phyloP scores from a whole-genome alignment of 2,329 filamentous ascomycete species.

The Fusarium floridanum region DNA sequence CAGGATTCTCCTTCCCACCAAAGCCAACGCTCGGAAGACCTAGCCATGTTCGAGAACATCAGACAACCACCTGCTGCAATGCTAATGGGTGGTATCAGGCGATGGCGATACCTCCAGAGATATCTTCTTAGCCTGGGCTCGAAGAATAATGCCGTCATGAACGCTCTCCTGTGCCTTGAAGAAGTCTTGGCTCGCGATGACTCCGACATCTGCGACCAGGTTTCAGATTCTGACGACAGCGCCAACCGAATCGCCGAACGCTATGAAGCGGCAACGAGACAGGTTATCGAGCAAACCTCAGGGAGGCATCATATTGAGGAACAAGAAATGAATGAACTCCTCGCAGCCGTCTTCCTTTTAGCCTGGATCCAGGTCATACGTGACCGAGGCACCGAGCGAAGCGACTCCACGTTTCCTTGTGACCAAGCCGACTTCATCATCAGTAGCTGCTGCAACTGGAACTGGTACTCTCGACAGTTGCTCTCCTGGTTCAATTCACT shows the following conservation, averaged over 20 bases:
- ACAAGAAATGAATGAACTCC: slow-evolving; percentile 10
- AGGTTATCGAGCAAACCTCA: neutral
- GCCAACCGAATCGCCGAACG: slow-evolving; percentile 3
- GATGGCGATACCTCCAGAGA: slow-evolving; percentile 12
- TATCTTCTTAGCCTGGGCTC: slow-evolving; percentile 14
- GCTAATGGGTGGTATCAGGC: slow-evolving; percentile 16
- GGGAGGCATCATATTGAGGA: neutral
- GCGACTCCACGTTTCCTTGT: slow-evolving; percentile 8
- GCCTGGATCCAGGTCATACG: slow-evolving; percentile 23
- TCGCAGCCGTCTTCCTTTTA: slow-evolving; percentile 13
- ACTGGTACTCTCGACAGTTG: slow-evolving; percentile 18
- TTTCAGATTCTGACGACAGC: neutral
- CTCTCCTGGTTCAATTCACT: slow-evolving; percentile 21
- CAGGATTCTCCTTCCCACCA: neutral
- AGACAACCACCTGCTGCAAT: slow-evolving; percentile 19
- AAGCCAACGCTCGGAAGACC: neutral
- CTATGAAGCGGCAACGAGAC: slow-evolving; percentile 4
- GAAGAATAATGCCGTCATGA: slow-evolving; percentile 5
- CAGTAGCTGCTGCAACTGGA: slow-evolving; percentile 13
- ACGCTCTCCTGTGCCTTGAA: slow-evolving; percentile 13
- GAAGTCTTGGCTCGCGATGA: slow-evolving; percentile 5
- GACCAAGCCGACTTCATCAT: slow-evolving; percentile 11
- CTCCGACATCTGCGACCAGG: neutral
- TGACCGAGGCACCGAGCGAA: neutral
- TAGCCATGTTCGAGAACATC: slow-evolving; percentile 10